Conservation (phyloP, 768 basidiomycete species). For the Xerocomellus dryophilus region DNA sequence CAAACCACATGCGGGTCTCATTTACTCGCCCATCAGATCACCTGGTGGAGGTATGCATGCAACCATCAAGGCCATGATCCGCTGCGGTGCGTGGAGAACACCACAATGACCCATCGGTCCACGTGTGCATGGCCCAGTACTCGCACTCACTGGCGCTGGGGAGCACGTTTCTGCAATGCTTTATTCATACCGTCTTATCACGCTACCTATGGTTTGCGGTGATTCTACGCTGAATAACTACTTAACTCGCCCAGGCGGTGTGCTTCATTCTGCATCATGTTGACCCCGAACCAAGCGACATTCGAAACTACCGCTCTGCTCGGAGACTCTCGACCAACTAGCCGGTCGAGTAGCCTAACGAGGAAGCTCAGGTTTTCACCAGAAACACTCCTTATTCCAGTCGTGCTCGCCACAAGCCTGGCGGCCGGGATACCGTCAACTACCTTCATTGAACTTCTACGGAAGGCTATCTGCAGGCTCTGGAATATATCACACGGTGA, state of each 20-base stretch:
- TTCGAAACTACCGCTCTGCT: constrained; percentile 15
- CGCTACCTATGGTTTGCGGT: background rate
- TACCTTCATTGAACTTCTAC: constrained; percentile 26
- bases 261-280: constrained; percentile 10
- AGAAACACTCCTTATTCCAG: constrained; percentile 25
- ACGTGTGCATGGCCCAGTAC: background rate
- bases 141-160: no score
- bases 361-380: constrained; percentile 7
- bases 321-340: background rate
- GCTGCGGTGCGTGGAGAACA: background rate
- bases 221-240: background rate
- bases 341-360: background rate
- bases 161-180: constrained; percentile 2
- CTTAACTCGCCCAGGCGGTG: background rate
- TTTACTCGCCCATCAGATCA: background rate
- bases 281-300: constrained; percentile 1
- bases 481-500: constrained; percentile 19
- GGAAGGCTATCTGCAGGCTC: constrained; percentile 25
- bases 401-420: constrained; percentile 23
- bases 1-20: background rate
- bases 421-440: constrained; percentile 24
- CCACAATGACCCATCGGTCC: background rate
- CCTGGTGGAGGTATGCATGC: background rate
- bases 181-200: background rate
- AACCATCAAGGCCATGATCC: background rate